Base-by-base conservation (phyloP, 805 yeast species). In the Barnettozyma botsteinii region DNA sequence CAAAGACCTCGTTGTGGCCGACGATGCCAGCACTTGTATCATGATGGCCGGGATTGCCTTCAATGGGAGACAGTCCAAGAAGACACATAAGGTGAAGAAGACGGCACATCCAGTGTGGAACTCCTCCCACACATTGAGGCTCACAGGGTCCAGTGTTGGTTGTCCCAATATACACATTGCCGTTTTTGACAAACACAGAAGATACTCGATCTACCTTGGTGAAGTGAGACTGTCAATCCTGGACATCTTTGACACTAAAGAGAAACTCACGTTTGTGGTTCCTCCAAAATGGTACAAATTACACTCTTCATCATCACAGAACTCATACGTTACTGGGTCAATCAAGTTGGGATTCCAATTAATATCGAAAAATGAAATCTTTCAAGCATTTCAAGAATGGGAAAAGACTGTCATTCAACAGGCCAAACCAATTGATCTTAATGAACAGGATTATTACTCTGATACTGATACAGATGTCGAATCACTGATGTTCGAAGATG, bases 311-410 rank as follows among this genome's bases (percentile, higher is more conserved):
- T 57, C 54, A 31, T 52, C 59, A 1, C 56, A 66, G 38, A 64
- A 66, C 28, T 55, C 67, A 12, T 74, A 62, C 50, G 71, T 72
- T 11, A 70, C 77, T 1, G 79, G 79, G 0, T 68, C 75, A 0
- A 40, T 74, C 12, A 55, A 70, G 18, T 37, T 70, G 9, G 66
- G 70, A 26, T 65, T 72, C 42, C 72, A 68, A 40, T 47, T 73
- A 35, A 48, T 52, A 9, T 53, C 60, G 12, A 53, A 46, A 18
- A 23, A 28, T 9, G 43, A 49, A 10, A 33, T 46, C 5, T 19
- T 38, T 5, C 56, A 55, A 28, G 42, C 47, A 3, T 55, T 46
- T 35, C 35, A 33, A 7, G n/a, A n/a, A 7, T 57, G 59, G 60
- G 30, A 38, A 18, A 34, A 45, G 7, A 31, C 42, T 0, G 11